Percentiles rank a stretch among this genome's conserved stretches.
Evolutionary conservation across 257 asterid genomes (phyloP).

Genomic region (Fraxinus quadrangulata): DNA sequence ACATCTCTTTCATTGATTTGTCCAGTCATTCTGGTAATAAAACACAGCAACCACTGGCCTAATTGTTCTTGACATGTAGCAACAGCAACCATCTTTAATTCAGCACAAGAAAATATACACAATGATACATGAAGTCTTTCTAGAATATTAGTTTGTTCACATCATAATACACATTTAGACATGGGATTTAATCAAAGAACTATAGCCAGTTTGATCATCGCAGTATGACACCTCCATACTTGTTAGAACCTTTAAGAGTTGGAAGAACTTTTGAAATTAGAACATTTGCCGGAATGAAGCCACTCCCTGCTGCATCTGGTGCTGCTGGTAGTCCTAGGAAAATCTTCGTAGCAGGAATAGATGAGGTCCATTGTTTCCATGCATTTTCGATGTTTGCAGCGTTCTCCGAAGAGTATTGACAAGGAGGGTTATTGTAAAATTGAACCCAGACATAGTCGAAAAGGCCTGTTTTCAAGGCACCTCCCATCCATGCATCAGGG

Average conservation of each 20-base stretch:
- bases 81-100: neutral
- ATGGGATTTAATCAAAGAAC: constrained; percentile 50
- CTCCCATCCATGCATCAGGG: constrained; percentile 58
- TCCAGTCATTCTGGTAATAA: too few relatives aligned
- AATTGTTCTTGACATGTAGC: too few relatives aligned
- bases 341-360: constrained; percentile 47
- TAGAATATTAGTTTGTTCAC: neutral
- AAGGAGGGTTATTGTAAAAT: constrained; percentile 63
- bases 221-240: constrained; percentile 65
- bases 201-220: constrained; percentile 55
- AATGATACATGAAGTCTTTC: neutral
- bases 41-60: too few relatives aligned
- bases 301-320: too few relatives aligned
- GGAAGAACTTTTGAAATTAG: constrained; percentile 53
- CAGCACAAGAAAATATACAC: constrained; percentile 10
- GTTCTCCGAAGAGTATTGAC: constrained; percentile 40
- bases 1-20: too few relatives aligned
- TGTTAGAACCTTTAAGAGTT: constrained; percentile 47
- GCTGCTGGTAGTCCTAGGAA: constrained; percentile 67
- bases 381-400: constrained; percentile 15
- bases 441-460: constrained; percentile 69
- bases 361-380: constrained; percentile 52
- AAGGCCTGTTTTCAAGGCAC: constrained; percentile 51
- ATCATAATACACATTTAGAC: constrained; percentile 29
- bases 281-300: too few relatives aligned